Conservation (phyloP, 805 yeast genomes). For the Nakazawaea laoshanensis region DNA sequence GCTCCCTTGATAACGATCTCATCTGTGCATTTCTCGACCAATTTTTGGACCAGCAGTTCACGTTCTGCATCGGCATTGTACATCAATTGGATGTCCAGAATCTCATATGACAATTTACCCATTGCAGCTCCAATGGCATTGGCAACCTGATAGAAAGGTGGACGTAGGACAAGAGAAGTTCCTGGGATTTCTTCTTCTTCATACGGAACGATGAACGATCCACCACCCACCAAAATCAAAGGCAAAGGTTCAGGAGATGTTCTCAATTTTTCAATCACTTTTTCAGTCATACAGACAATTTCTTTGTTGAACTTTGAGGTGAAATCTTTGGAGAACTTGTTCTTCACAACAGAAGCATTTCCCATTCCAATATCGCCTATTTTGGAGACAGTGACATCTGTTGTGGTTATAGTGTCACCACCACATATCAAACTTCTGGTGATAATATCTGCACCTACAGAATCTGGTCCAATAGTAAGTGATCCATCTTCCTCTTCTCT, state of each 20-base stretch:
- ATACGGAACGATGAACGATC: constrained; percentile 33
- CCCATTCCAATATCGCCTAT: constrained; percentile 18
- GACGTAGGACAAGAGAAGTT: constrained; percentile 31
- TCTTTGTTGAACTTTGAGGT: constrained; percentile 12
- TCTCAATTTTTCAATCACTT: constrained; percentile 35
- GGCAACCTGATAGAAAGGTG: constrained; percentile 34
- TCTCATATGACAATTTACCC: constrained; percentile 30
- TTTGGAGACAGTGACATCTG: constrained; percentile 25
- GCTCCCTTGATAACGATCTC: constrained; percentile 20
- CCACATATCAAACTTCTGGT: constrained; percentile 31
- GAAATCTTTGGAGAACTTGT: constrained; percentile 12
- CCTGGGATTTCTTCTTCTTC: constrained; percentile 22
- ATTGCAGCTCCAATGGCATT: constrained; percentile 46
- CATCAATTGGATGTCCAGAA: constrained; percentile 11
- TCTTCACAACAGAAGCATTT: constrained; percentile 16
- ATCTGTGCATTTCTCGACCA: constrained; percentile 14
- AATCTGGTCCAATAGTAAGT: constrained; percentile 37
- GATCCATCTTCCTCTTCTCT: constrained; percentile 17
- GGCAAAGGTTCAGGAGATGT: constrained; percentile 34
- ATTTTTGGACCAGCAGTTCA: constrained; percentile 15
- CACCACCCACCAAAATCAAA: constrained; percentile 40
- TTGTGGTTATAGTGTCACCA: constrained; percentile 30
- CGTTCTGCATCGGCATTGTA: constrained; percentile 9
- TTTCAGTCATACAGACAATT: constrained; percentile 24
- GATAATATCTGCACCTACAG: constrained; percentile 35